These are phyloP conservation scores for Plantago rigida DNA, from an alignment of 305 asterid genomes.

Conservation along the genomic window DNA sequence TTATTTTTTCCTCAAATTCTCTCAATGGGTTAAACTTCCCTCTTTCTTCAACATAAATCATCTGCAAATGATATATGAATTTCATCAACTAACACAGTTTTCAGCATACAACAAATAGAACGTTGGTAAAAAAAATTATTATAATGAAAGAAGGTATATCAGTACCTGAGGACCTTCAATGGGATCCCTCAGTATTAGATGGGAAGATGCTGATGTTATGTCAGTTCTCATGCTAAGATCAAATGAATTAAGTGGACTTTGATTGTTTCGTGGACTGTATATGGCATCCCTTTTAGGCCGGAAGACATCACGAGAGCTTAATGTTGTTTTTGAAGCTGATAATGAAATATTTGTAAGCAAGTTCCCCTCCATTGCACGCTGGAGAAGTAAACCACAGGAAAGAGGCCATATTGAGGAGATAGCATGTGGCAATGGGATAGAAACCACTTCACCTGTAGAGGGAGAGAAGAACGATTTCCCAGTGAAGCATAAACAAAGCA, in stretches of 20 bases:
- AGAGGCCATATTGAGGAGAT: constrained; percentile 83
- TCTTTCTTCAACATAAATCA: constrained; percentile 73
- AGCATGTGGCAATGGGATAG: constrained; percentile 62
- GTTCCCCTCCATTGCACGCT: constrained; percentile 62
- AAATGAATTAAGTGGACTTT: constrained; percentile 36
- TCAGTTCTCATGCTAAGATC: constrained; percentile 43
- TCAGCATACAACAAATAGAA: constrained; percentile 10
- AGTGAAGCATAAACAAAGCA: constrained; percentile 16
- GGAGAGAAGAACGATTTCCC: constrained; percentile 25
- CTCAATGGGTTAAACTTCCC: constrained; percentile 60
- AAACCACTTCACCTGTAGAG: constrained; percentile 67
- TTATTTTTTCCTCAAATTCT: constrained; percentile 82
- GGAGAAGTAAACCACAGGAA: constrained; percentile 83
- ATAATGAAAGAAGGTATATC: constrained; percentile 18
- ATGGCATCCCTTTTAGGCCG: constrained; percentile 57
- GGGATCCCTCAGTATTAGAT: constrained; percentile 69
- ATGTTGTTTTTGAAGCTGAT: constrained; percentile 45
- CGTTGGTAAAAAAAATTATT: constrained; percentile 2
- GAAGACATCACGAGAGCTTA: constrained; percentile 45
- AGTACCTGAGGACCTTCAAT: constrained; percentile 82
- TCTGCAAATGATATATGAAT: constrained; percentile 32
- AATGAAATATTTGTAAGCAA: constrained; percentile 37
- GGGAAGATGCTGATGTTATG: constrained; percentile 56
- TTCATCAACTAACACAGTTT: constrained; percentile 13
- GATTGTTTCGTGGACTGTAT: constrained; percentile 44